Evolutionary conservation across 768 basidiomycete genomes (phyloP).

Genomic region (Lepiota brunneoincarnata): DNA sequence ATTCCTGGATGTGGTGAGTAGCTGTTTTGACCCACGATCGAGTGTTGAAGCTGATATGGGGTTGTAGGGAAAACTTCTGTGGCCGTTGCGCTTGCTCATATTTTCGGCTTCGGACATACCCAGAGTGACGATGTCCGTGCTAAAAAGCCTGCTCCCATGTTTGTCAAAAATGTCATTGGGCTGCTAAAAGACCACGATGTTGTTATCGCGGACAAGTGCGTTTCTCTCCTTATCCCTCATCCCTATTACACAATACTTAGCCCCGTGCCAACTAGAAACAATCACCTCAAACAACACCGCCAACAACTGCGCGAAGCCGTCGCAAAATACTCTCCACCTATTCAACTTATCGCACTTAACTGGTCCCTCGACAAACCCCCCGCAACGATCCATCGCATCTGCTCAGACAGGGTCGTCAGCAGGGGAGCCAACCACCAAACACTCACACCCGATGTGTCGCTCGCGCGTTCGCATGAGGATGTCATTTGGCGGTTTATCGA

Average conservation of each 20-base stretch:
- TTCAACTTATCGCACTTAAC: conserved; percentile 77
- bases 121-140: conserved; percentile 87
- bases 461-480: conserved; percentile 62
- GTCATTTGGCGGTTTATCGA: conserved; percentile 82
- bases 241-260: not conserved
- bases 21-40: not conserved
- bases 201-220: conserved; percentile 92
- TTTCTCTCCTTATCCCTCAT: conserved; percentile 4
- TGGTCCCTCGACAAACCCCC: conserved; percentile 62
- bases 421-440: conserved; percentile 89
- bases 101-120: conserved; percentile 88
- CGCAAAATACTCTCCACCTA: conserved; percentile 41
- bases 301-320: conserved; percentile 58
- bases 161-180: conserved; percentile 67
- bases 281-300: conserved; percentile 85
- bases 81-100: conserved; percentile 68
- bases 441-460: conserved; percentile 53
- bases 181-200: conserved; percentile 65
- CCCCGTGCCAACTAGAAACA: conserved; percentile 53
- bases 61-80: conserved; percentile 84
- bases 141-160: conserved; percentile 70
- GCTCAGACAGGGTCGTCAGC: conserved; percentile 65
- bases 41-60: not conserved
- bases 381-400: conserved; percentile 69
- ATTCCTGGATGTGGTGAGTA: conserved; percentile 89